These are phyloP conservation scores for Hamigera avellanea DNA, from an alignment of 495 filamentous ascomycete genomes.

Conservation along the genomic window DNA sequence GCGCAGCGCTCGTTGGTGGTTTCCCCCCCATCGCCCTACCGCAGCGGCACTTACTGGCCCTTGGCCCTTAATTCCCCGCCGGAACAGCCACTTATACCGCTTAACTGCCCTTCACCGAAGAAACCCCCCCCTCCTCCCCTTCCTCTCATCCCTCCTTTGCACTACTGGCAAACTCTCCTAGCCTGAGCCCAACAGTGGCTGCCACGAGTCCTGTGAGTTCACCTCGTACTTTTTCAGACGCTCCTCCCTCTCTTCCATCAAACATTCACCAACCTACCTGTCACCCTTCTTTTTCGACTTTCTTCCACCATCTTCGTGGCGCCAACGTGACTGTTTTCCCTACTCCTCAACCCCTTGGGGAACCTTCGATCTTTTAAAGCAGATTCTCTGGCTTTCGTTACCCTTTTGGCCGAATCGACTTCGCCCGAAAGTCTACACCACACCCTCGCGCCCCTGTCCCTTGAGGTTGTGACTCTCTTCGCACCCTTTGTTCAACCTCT, in stretches of 20 bases:
- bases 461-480: background rate
- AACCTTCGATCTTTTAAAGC: too few relatives aligned
- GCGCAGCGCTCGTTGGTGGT: slow-evolving; percentile 1
- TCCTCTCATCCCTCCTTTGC: background rate
- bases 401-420: too few relatives aligned
- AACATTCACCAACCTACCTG: too few relatives aligned
- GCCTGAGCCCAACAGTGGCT: background rate
- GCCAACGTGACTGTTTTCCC: too few relatives aligned
- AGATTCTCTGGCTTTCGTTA: too few relatives aligned
- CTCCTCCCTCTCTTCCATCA: background rate
- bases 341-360: too few relatives aligned
- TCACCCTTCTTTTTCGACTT: too few relatives aligned
- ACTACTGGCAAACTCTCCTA: background rate
- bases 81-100: background rate
- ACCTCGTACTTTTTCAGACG: background rate
- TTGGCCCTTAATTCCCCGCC: background rate
- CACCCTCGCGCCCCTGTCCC: too few relatives aligned
- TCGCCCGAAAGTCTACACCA: too few relatives aligned
- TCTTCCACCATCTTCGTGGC: too few relatives aligned
- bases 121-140: background rate
- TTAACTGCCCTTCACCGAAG: background rate
- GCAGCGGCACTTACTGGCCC: too few relatives aligned
- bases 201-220: background rate
- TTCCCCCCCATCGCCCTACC: background rate
- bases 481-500: slow-evolving; percentile 5